Conservation (phyloP, 805 yeast genomes). For the Sugiyamaella lignohabitans region DNA sequence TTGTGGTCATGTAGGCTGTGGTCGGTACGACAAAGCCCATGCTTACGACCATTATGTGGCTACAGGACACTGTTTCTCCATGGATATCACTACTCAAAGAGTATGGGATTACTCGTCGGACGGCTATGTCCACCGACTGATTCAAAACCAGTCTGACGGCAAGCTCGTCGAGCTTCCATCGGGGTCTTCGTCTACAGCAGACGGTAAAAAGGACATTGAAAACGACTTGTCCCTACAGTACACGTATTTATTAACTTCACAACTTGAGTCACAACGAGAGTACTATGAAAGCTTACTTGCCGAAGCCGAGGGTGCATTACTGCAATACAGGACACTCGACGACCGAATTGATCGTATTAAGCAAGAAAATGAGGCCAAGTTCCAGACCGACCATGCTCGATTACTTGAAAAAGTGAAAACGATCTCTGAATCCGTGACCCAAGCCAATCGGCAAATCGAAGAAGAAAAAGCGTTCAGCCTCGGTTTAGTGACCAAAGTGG, state of each 20-base stretch:
- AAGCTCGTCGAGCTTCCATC: slow-evolving; percentile 60
- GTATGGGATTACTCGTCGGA: slow-evolving; percentile 96
- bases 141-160: slow-evolving; percentile 83
- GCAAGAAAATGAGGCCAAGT: slow-evolving; percentile 23
- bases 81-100: slow-evolving; percentile 77
- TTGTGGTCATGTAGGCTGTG: slow-evolving; percentile 91
- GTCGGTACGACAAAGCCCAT: slow-evolving; percentile 78
- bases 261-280: slow-evolving; percentile 78
- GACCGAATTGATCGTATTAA: slow-evolving; percentile 3
- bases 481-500: slow-evolving; percentile 38
- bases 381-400: slow-evolving; percentile 11
- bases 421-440: slow-evolving; percentile 11
- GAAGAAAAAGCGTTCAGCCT: slow-evolving; percentile 46
- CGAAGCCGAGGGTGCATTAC: slow-evolving; percentile 26
- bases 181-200: not conserved
- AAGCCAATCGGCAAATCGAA: slow-evolving; percentile 21
- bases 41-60: slow-evolving; percentile 73
- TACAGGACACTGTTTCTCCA: slow-evolving; percentile 83
- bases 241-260: slow-evolving; percentile 69
- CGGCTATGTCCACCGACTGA: slow-evolving; percentile 76
- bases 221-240: slow-evolving; percentile 64
- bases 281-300: slow-evolving; percentile 57
- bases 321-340: no score
- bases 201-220: slow-evolving; percentile 7
- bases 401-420: slow-evolving; percentile 18